These are phyloP conservation scores for Ascocoryne sarcoides DNA, from an alignment of 2,329 filamentous ascomycete genomes.

Conservation along the genomic window DNA sequence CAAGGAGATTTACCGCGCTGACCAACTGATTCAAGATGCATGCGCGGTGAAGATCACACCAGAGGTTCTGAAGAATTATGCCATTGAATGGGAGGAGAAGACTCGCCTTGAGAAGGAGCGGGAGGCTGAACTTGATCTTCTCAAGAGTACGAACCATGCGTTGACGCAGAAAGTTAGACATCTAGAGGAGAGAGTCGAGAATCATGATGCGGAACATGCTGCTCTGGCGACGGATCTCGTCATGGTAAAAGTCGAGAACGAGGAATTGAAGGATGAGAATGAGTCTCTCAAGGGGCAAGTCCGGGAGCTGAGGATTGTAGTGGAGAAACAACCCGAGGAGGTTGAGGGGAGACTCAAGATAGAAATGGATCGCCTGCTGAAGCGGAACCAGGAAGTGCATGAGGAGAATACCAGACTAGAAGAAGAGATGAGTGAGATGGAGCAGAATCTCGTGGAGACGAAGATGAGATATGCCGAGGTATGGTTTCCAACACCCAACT, in stretches of 20 bases:
- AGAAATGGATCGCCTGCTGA: constrained; percentile 88
- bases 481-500: constrained; percentile 28
- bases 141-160: constrained; percentile 57
- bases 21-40: constrained; percentile 86
- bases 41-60: constrained; percentile 80
- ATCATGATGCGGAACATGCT: constrained; percentile 83
- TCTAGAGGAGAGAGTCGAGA: constrained; percentile 80
- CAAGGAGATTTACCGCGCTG: constrained; percentile 92
- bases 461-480: constrained; percentile 97
- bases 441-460: constrained; percentile 82
- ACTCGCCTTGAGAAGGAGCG: constrained; percentile 72
- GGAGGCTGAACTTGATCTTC: constrained; percentile 68
- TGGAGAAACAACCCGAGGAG: constrained; percentile 82
- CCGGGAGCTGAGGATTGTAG: constrained; percentile 72
- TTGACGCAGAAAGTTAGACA: constrained; percentile 71
- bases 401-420: constrained; percentile 85
- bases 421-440: constrained; percentile 84
- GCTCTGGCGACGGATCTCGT: constrained; percentile 86
- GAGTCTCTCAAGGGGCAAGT: constrained; percentile 82
- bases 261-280: constrained; percentile 80
- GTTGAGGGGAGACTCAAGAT: constrained; percentile 72
- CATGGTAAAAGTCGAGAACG: constrained; percentile 85
- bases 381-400: constrained; percentile 85
- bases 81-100: constrained; percentile 86
- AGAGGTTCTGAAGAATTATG: constrained; percentile 73